These are phyloP conservation scores for Oxalis stricta DNA, from an alignment of 441 rosid species.

Conservation along the genomic window DNA sequence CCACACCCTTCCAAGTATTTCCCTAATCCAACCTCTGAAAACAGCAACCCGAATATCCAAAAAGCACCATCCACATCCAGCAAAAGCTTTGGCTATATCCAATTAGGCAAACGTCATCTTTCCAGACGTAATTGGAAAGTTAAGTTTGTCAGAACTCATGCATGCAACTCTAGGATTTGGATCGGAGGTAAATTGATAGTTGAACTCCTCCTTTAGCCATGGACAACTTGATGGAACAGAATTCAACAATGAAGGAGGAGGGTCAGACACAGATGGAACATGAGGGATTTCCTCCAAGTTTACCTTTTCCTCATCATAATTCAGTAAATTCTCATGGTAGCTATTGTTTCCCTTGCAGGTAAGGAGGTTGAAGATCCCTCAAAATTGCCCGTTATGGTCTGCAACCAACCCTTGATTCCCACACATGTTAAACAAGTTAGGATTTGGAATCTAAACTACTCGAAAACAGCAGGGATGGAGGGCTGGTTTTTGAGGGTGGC, in stretches of 20 bases:
- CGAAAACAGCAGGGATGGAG: conserved; percentile 1
- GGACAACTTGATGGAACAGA: conserved; percentile 8
- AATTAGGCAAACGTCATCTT: conserved; percentile 9
- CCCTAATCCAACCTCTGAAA: conserved; percentile 11
- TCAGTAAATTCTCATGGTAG: conserved; percentile 14
- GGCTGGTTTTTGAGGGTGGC: conserved; percentile 11
- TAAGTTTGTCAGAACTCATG: conserved; percentile 3
- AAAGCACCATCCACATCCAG: conserved; percentile 6
- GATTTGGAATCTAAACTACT: conserved; percentile 13
- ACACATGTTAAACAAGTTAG: conserved; percentile 1
- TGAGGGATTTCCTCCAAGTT: conserved; percentile 10
- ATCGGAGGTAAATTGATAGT: conserved; percentile 4
- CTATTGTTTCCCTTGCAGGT: conserved; percentile 8
- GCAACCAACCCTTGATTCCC: conserved; percentile 11
- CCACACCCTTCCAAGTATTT: conserved; percentile 8
- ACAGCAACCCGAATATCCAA: conserved; percentile 1
- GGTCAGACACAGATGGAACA: conserved; percentile 9
- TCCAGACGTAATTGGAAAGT: conserved; percentile 1
- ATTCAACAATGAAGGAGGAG: conserved; percentile 8
- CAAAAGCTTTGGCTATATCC: conserved; percentile 3
- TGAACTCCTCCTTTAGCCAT: conserved; percentile 8
- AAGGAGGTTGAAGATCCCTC: conserved; percentile 10
- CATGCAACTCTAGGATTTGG: conserved; percentile 6
- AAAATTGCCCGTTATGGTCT: conserved; percentile 1
- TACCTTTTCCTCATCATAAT: conserved; percentile 18